These are phyloP conservation scores for Botrytis fragariae DNA, from an alignment of 2,329 filamentous ascomycete species.

Conservation along the genomic window DNA sequence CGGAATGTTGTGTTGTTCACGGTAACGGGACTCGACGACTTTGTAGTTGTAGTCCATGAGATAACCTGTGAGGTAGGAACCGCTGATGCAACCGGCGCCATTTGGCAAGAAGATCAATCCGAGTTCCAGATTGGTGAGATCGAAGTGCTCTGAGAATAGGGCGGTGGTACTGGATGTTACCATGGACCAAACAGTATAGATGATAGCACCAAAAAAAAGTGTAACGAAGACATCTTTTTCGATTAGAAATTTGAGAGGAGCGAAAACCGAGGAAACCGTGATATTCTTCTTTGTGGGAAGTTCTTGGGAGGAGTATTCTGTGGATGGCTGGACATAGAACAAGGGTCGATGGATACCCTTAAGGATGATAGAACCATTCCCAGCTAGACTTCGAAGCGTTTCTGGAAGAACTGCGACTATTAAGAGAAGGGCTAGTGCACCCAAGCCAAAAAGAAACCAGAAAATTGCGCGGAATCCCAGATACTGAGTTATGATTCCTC, in stretches of 20 bases:
- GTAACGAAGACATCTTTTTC: conserved; percentile 48
- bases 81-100: conserved; percentile 32
- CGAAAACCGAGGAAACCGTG: conserved; percentile 39
- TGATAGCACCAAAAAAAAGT: conserved; percentile 33
- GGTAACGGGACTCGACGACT: conserved; percentile 33
- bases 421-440: conserved; percentile 41
- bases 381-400: conserved; percentile 31
- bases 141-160: conserved; percentile 42
- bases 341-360: conserved; percentile 44
- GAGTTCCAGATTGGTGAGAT: conserved; percentile 42
- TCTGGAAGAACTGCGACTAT: conserved; percentile 31
- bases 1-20: conserved; percentile 33
- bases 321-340: conserved; percentile 31
- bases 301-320: conserved; percentile 29
- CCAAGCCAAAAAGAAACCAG: conserved; percentile 45
- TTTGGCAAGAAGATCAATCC: conserved; percentile 33
- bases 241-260: conserved; percentile 43
- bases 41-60: conserved; percentile 44
- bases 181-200: conserved; percentile 16
- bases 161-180: conserved; percentile 40
- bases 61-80: conserved; percentile 42
- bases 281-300: conserved; percentile 33
- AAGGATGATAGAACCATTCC: conserved; percentile 30
- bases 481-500: conserved; percentile 45
- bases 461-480: conserved; percentile 51